These are phyloP conservation scores for Pterula multifida DNA, from an alignment of 1,284 basidiomycete genomes.

Conservation along the genomic window DNA sequence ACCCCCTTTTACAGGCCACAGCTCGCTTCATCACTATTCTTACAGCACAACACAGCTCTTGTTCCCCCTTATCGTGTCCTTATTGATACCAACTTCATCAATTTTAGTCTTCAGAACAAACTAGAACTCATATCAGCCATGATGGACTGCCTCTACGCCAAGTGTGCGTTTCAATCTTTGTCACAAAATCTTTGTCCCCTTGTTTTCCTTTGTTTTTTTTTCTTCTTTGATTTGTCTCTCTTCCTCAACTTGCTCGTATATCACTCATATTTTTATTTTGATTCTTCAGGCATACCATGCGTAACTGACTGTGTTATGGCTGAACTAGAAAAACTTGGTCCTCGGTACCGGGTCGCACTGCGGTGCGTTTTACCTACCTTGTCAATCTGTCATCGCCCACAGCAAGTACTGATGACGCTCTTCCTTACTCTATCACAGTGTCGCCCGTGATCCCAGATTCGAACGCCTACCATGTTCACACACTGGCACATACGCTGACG, in stretches of 20 bases:
- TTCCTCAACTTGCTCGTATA: not conserved
- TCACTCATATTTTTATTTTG: constrained; percentile 7
- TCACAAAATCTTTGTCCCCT: constrained; percentile 2
- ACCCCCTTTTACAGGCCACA: constrained; percentile 41
- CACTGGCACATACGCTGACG: constrained; percentile 94
- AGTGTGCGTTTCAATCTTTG: constrained; percentile 51
- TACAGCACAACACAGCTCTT: constrained; percentile 92
- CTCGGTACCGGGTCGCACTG: constrained; percentile 89
- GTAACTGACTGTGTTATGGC: constrained; percentile 98
- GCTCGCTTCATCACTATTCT: constrained; percentile 84
- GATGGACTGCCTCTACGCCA: constrained; percentile 99
- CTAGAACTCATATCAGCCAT: constrained; percentile 93
- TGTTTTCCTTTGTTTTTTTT: constrained; percentile 1
- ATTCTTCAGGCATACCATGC: constrained; percentile 78
- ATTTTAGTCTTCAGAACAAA: constrained; percentile 97
- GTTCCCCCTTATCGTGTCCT: constrained; percentile 96
- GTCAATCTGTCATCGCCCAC: not conserved
- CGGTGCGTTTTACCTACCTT: constrained; percentile 37
- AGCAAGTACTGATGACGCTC: constrained; percentile 1
- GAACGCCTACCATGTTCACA: constrained; percentile 90
- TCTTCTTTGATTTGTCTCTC: too few relatives aligned
- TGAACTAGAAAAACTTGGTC: constrained; percentile 94
- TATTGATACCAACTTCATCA: constrained; percentile 99
- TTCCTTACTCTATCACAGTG: constrained; percentile 32
- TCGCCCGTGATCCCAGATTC: constrained; percentile 95